A percentile compares a stretch with the other conserved stretches of the same genome.
These are phyloP conservation scores for Lactifluus pinguis DNA, from an alignment of 768 basidiomycete species.

Conservation along the genomic window DNA sequence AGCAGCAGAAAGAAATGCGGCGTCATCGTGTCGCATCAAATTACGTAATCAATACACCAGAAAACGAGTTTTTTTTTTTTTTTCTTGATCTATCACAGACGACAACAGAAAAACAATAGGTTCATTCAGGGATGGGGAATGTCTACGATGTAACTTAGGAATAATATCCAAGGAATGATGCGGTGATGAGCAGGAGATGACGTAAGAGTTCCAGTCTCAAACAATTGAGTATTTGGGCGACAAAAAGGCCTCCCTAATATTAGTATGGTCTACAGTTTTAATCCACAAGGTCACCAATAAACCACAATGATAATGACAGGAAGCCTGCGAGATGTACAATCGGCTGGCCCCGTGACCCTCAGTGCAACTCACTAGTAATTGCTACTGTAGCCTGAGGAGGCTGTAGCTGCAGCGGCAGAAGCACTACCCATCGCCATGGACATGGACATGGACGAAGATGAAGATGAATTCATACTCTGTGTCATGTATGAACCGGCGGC, in stretches of 20 bases:
- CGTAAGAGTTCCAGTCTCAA: not conserved
- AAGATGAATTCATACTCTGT: conserved; percentile 1
- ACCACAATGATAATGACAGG: not conserved
- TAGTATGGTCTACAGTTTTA: not conserved
- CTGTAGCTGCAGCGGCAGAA: not conserved
- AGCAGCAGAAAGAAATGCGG: not conserved
- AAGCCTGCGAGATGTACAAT: not conserved
- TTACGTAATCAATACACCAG: not conserved
- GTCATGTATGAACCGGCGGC: conserved; percentile 22
- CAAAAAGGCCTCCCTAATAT: not conserved
- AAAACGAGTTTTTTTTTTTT: no score
- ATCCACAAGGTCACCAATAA: not conserved
- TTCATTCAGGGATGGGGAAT: not conserved
- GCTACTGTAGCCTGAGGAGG: not conserved
- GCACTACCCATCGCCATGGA: not conserved
- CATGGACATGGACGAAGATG: not conserved
- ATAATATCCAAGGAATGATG: not conserved
- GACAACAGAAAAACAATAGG: not conserved
- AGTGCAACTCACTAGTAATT: not conserved
- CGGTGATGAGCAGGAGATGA: not conserved
- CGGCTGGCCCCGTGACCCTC: not conserved
- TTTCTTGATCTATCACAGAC: not conserved
- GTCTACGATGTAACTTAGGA: not conserved
- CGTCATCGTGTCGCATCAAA: not conserved
- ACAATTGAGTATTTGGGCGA: not conserved